Base-by-base conservation (phyloP, 2,329 filamentous ascomycete genomes). In the Colletotrichum phormii region DNA sequence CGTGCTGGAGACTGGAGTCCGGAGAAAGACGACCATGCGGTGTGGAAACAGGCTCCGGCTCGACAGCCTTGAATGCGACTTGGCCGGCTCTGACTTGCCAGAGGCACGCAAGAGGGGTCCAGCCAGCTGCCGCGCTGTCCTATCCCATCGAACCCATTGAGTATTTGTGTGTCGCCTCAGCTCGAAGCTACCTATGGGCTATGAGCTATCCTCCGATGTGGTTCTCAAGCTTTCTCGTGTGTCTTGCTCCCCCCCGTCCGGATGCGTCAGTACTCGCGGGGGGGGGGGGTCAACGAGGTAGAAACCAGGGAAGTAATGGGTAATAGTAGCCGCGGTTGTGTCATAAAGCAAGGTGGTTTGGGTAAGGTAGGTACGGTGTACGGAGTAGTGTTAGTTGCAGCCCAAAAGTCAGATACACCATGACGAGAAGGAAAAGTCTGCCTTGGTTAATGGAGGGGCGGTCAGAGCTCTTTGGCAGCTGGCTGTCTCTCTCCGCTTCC, bases 1-100 rank as follows among this genome's bases (percentile, higher is more conserved):
- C 26, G 26, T 26, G 37, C 37, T 42, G 18, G 42, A 49, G 1
- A 26, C 26, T 31, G 37, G 22, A 46, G 42, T 55, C 33, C 35
- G 55, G 18, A 64, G 64, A 58, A 66, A 57, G 33, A 49, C 7
- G 37, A 49, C 42, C 15, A 71, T 73, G 71, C 67, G 70, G 70
- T 72, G 70, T 69, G 46, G 65, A 46, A 69, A 46, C 37, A 49
- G 15, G 8, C 7, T 49, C 42, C 42, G 8, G n/a, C 24, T 64
- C 49, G 60, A 37, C 59, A 64, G 66, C 66, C 61, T 64, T 24
- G 4, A 13, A 31, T 51, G 54, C 59, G 73, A 71, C 73, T 75
- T 75, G 73, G 73, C 73, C 71, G 49, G 49, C 65, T 73, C 61
- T 66, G 35, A 74, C 70, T 74, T 66, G 71, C 73, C 60, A 72